These are phyloP conservation scores for Boletus sp. DNA, from an alignment of 768 basidiomycete species.

Conservation along the genomic window DNA sequence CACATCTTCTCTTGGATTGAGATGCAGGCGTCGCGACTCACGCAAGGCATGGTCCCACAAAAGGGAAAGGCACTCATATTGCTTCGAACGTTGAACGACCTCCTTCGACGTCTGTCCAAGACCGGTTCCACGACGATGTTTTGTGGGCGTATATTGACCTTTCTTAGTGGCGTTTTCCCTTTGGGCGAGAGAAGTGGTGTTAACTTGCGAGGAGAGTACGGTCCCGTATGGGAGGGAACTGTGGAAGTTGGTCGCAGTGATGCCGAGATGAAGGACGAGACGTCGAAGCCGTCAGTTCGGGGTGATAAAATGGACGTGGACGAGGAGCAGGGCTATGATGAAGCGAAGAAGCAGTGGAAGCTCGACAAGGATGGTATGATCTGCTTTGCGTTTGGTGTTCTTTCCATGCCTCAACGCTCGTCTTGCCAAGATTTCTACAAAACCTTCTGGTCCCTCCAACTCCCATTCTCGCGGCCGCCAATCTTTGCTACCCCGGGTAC, in stretches of 20 bases:
- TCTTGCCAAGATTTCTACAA: constrained; percentile 65
- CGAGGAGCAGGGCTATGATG: constrained; percentile 29
- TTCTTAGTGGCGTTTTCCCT: constrained; percentile 82
- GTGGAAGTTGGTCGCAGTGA: constrained; percentile 37
- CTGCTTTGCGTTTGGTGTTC: neutral
- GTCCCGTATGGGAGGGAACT: constrained; percentile 73
- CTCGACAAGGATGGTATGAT: constrained; percentile 64
- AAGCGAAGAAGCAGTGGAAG: constrained; percentile 33
- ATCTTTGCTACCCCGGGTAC: constrained; percentile 55
- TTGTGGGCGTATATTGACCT: constrained; percentile 85
- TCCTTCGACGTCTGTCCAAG: constrained; percentile 83
- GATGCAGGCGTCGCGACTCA: constrained; percentile 62
- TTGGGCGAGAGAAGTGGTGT: constrained; percentile 89
- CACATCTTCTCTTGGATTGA: constrained; percentile 90
- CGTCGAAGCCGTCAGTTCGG: constrained; percentile 31
- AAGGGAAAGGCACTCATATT: constrained; percentile 86
- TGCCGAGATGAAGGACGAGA: constrained; percentile 30
- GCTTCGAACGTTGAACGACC: constrained; percentile 81
- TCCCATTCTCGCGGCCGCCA: constrained; percentile 78
- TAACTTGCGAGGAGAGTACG: constrained; percentile 85
- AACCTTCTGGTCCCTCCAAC: constrained; percentile 87
- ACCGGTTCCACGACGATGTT: constrained; percentile 82
- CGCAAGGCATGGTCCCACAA: constrained; percentile 75
- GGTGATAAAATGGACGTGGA: constrained; percentile 66
- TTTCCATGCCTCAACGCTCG: constrained; percentile 1